Conservation (phyloP, 2,329 filamentous ascomycete genomes). For the Remersonia thermophila region DNA sequence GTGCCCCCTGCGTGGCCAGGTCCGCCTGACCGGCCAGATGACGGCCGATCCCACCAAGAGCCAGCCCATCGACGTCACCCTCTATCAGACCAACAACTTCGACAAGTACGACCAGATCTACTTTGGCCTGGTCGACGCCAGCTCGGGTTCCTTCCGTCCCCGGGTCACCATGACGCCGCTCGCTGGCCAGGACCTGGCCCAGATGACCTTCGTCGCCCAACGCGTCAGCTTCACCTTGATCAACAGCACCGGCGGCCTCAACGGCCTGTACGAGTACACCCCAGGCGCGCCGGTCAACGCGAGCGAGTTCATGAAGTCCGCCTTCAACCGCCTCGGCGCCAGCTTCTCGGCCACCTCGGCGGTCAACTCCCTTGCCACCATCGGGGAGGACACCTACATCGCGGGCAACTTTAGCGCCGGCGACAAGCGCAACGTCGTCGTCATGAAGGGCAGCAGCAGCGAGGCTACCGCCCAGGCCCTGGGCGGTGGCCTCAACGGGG, state of each 20-base stretch:
- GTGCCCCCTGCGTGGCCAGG: constrained; percentile 63
- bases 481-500: constrained; percentile 65
- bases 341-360: constrained; percentile 55
- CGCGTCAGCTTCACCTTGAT: constrained; percentile 66
- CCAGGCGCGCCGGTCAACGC: constrained; percentile 48
- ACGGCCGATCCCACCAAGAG: constrained; percentile 33
- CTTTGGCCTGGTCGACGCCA: constrained; percentile 70
- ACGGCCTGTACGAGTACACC: constrained; percentile 83
- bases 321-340: constrained; percentile 64
- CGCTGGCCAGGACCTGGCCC: constrained; percentile 45
- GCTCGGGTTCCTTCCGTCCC: constrained; percentile 61
- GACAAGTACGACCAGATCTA: constrained; percentile 96
- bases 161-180: constrained; percentile 65
- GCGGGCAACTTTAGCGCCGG: constrained; percentile 72
- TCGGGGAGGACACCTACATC: constrained; percentile 56
- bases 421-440: constrained; percentile 62
- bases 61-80: constrained; percentile 42
- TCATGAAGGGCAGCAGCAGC: constrained; percentile 48
- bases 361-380: constrained; percentile 55
- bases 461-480: constrained; percentile 48
- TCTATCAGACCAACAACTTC: constrained; percentile 88
- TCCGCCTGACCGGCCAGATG: constrained; percentile 69
- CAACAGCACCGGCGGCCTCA: constrained; percentile 66
- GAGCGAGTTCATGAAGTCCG: constrained; percentile 55
- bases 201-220: constrained; percentile 77